A percentile compares a stretch with the other conserved stretches of the same genome.
Evolutionary conservation across 495 filamentous ascomycete genomes (phyloP).

Genomic region (Daldinia vernicosa): DNA sequence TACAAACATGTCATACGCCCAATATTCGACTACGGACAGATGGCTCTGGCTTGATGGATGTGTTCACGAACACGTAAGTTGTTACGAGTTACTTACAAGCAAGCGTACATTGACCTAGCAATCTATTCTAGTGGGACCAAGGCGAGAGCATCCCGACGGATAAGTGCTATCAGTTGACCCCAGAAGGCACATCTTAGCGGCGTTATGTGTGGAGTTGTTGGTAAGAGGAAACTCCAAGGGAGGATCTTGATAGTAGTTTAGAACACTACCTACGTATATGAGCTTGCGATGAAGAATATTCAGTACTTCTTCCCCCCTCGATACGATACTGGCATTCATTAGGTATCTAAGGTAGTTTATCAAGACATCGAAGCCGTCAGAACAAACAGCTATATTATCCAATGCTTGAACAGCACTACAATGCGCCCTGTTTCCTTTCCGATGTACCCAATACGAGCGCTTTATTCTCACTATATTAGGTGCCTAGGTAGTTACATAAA

Average conservation of each 20-base stretch:
- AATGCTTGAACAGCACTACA: no score
- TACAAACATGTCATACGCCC: slow-evolving; percentile 60
- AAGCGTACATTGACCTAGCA: slow-evolving; percentile 3
- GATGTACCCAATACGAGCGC: no score
- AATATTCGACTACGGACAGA: slow-evolving; percentile 54
- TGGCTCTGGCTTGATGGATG: slow-evolving; percentile 59
- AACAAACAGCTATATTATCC: no score
- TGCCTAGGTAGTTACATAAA: no score
- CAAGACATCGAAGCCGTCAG: no score
- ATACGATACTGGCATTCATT: no score
- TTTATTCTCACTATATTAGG: no score
- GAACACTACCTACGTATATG: neutral
- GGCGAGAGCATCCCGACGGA: slow-evolving; percentile 51
- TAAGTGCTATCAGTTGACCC: slow-evolving; percentile 51
- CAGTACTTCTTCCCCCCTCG: neutral
- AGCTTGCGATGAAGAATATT: no score
- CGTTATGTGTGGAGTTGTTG: neutral
- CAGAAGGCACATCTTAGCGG: slow-evolving; percentile 5
- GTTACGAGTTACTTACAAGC: slow-evolving; percentile 1
- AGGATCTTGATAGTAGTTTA: neutral
- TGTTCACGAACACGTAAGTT: slow-evolving; percentile 59
- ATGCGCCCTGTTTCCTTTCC: no score
- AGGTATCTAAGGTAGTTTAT: no score
- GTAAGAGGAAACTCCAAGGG: neutral
- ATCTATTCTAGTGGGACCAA: slow-evolving; percentile 50